These are phyloP conservation scores for Aspergillus oerlinghausenensis DNA, from an alignment of 2,329 filamentous ascomycete species.

Conservation along the genomic window DNA sequence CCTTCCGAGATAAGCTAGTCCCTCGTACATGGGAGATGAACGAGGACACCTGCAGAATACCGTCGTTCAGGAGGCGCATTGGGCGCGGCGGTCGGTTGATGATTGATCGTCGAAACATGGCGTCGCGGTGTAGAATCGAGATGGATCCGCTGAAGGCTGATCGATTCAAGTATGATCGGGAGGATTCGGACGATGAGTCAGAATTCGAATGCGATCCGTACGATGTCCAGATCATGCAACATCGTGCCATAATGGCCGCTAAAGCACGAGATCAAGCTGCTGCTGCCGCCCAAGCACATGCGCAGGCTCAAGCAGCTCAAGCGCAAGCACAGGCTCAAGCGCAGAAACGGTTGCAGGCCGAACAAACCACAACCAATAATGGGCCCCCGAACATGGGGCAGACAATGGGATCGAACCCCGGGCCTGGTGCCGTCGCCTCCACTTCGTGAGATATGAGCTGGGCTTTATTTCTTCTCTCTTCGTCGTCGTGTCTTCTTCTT, in stretches of 20 bases:
- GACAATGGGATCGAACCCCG: constrained; percentile 28
- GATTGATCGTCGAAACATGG: constrained; percentile 77
- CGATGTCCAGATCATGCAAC: constrained; percentile 53
- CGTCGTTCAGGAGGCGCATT: constrained; percentile 75
- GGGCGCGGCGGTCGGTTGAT: constrained; percentile 80
- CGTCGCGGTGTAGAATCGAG: constrained; percentile 46
- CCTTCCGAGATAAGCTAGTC: constrained; percentile 35
- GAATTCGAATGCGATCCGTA: constrained; percentile 72
- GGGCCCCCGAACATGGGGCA: constrained; percentile 18
- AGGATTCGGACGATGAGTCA: constrained; percentile 73
- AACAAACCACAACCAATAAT: constrained; percentile 27
- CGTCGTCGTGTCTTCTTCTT: constrained; percentile 9
- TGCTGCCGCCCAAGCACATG: constrained; percentile 40
- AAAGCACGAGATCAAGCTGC: constrained; percentile 40
- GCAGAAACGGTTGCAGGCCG: constrained; percentile 34
- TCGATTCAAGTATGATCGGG: constrained; percentile 81
- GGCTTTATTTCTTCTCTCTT: constrained; percentile 16
- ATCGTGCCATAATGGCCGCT: constrained; percentile 48
- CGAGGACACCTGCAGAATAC: constrained; percentile 44
- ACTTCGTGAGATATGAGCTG: constrained; percentile 28
- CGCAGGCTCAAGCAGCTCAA: constrained; percentile 39
- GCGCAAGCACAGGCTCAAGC: constrained; percentile 36
- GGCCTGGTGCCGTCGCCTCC: constrained; percentile 24
- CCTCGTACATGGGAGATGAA: constrained; percentile 41
- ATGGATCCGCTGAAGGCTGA: constrained; percentile 53